Evolutionary conservation across 768 basidiomycete species (phyloP).

Genomic region (Amanita thiersii): DNA sequence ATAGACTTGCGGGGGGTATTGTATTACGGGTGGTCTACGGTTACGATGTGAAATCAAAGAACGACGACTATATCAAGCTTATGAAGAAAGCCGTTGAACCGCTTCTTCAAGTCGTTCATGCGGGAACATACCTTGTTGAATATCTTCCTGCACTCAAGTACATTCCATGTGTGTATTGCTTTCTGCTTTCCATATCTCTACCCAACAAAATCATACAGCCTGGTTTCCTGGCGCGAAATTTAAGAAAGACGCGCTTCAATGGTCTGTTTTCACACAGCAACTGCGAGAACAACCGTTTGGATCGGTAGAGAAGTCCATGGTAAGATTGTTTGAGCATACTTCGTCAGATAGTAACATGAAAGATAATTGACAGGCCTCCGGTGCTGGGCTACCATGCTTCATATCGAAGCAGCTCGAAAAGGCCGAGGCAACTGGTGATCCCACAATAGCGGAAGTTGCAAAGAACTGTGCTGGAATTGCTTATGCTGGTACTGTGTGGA

Average conservation of each 20-base stretch:
- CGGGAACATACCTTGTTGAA: constrained; percentile 33
- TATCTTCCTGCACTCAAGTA: constrained; percentile 22
- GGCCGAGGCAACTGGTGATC: constrained; percentile 11
- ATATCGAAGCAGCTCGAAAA: constrained; percentile 18
- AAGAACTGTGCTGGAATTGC: constrained; percentile 33
- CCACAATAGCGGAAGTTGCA: constrained; percentile 22
- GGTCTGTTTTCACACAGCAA: constrained; percentile 13
- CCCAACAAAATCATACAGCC: constrained; percentile 10
- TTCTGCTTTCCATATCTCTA: not conserved
- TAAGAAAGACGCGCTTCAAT: constrained; percentile 20
- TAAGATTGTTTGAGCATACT: constrained; percentile 9
- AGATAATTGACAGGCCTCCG: constrained; percentile 13
- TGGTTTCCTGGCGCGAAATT: constrained; percentile 33
- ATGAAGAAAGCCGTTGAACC: constrained; percentile 16
- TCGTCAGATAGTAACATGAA: not conserved
- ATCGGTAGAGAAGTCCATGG: constrained; percentile 18
- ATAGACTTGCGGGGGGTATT: constrained; percentile 22
- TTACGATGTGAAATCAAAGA: constrained; percentile 22
- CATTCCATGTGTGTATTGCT: constrained; percentile 19
- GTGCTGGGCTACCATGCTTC: constrained; percentile 17
- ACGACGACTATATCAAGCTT: constrained; percentile 28
- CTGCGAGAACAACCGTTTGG: constrained; percentile 21
- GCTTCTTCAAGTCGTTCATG: constrained; percentile 21
- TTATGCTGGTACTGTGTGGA: constrained; percentile 29
- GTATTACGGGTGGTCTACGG: constrained; percentile 33